Evolutionary conservation across 805 yeast genomes (phyloP), one percentile per base, ranked within the genome.

Genomic region (Starmerella stigmatis): DNA sequence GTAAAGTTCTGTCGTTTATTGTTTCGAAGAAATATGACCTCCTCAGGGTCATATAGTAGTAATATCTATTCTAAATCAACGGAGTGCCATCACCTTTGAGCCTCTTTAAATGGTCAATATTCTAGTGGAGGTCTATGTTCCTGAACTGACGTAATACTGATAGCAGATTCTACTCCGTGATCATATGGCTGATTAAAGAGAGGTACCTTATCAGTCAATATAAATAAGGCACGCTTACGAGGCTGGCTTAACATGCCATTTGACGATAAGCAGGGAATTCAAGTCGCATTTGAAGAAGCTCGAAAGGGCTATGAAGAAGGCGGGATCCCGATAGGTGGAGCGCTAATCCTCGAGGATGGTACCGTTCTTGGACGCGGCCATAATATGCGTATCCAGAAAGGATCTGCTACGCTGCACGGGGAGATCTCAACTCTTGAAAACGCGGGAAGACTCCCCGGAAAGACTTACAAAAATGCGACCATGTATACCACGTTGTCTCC

Each of bases 401-500:
- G 72, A 16, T 81, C 94, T 11, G 77, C 96, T 15, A 84, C 81
- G 15, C 68, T 89, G 47, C 98, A 89, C 57, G 98, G 95, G 17
- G 98, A 89, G 61, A 92, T 84, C 56, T 74, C 88, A 10, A 78
- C 94, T 8, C 69, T 92, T 48, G 96, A 86, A 59, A 79, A 83
- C 51, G 94, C 95, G 17, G 97, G 97, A 7, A 74, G 97, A 58
- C 69, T 92, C 46, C 78, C 79, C 19, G 96, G 88, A 4, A 70
- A 71, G 19, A 75, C 74, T 15, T 89, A 89, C 68, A 82, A 81
- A 58, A 73, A 79, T 51, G 81, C 95, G 55, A 92, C 97, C 19
- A 74, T 86, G 74, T 89, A 86, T 66, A 86, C 96, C 25, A 83
- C 96, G 0, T 68, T 89, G 53, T 83, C 94, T 7, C 96, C 97